Conservation (phyloP, 306 rosid genomes). For the Nissolia schottii region DNA sequence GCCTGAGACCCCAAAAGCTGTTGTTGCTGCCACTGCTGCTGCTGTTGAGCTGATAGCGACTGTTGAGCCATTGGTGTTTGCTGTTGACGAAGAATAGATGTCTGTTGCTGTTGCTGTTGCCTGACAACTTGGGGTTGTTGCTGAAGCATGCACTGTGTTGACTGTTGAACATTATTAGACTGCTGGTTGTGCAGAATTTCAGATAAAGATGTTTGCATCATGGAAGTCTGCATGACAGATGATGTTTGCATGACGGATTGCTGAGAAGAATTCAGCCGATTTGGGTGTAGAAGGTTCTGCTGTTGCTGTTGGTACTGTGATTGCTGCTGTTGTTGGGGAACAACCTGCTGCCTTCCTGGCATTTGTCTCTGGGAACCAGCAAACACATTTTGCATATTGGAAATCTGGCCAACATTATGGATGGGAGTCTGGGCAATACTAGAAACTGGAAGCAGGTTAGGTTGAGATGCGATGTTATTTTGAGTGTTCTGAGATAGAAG, state of each 20-base stretch:
- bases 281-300: conserved; percentile 71
- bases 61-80: conserved; percentile 67
- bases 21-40: conserved; percentile 46
- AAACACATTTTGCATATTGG: conserved; percentile 65
- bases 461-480: conserved; percentile 50
- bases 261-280: conserved; percentile 83
- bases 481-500: conserved; percentile 71
- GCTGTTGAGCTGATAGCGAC: conserved; percentile 59
- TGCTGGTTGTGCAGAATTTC: conserved; percentile 77
- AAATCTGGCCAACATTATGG: conserved; percentile 66
- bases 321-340: conserved; percentile 71
- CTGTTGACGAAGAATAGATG: conserved; percentile 63
- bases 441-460: conserved; percentile 51
- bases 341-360: conserved; percentile 77
- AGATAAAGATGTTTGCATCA: conserved; percentile 54
- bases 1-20: conserved; percentile 67
- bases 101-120: conserved; percentile 76
- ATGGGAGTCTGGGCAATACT: conserved; percentile 59
- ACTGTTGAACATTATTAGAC: conserved; percentile 62
- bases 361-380: conserved; percentile 72
- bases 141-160: conserved; percentile 76
- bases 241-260: conserved; percentile 73
- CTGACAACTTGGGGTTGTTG: conserved; percentile 88
- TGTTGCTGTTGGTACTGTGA: conserved; percentile 64
- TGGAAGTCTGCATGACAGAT: conserved; percentile 60